phyloP scores from a whole-genome alignment of 2,329 filamentous ascomycete genomes.

The Cladophialophora carrionii region DNA sequence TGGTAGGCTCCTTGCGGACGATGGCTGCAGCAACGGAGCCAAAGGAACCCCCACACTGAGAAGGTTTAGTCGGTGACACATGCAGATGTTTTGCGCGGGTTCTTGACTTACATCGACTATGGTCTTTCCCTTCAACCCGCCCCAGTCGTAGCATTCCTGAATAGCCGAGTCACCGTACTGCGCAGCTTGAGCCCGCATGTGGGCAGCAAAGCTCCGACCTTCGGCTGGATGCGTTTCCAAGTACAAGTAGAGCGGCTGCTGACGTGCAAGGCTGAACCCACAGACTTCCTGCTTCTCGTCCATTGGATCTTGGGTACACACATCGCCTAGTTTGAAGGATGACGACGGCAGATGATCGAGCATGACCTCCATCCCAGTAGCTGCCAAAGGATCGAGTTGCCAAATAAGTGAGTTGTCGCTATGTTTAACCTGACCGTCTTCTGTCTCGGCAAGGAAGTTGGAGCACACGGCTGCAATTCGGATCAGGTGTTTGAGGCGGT shows the following conservation, averaged over 20 bases:
- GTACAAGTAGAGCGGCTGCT: constrained; percentile 20
- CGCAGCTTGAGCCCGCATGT: constrained; percentile 23
- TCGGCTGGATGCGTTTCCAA: constrained; percentile 18
- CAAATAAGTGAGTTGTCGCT: constrained; percentile 25
- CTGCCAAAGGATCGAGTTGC: constrained; percentile 22
- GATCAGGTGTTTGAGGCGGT: constrained; percentile 23
- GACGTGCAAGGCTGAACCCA: constrained; percentile 21
- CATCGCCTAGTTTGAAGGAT: constrained; percentile 19
- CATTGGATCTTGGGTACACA: constrained; percentile 17
- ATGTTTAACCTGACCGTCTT: constrained; percentile 18
- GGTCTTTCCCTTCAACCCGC: constrained; percentile 11
- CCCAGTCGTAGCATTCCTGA: constrained; percentile 23
- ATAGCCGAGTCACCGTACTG: constrained; percentile 20
- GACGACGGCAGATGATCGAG: constrained; percentile 22
- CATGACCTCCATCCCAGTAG: constrained; percentile 25
- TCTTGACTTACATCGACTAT: constrained; percentile 21
- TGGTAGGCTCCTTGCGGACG: constrained; percentile 16
- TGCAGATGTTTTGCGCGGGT: not conserved
- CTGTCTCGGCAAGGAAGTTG: constrained; percentile 21
- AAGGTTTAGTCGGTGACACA: not conserved
- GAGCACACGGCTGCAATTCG: constrained; percentile 23
- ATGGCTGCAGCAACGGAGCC: constrained; percentile 23
- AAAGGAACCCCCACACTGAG: constrained; percentile 23
- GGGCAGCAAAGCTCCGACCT: constrained; percentile 22
- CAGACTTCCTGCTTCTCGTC: constrained; percentile 19